Conservation (phyloP, 805 yeast species). For the Barnettozyma salicaria region DNA sequence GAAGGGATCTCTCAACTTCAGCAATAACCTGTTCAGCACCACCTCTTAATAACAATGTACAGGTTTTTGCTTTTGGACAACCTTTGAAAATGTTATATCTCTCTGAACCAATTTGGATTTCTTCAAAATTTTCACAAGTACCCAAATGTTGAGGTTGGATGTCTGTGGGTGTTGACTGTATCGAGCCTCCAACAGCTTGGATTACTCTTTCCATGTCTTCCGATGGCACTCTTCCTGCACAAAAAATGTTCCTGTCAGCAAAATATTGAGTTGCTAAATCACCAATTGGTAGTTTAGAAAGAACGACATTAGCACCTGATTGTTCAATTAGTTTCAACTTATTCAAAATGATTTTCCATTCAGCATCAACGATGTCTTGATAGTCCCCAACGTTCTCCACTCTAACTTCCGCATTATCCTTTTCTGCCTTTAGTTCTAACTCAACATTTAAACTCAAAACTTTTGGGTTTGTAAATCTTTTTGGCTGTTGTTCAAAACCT, state of each 20-base stretch:
- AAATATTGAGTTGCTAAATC: slow-evolving; percentile 98
- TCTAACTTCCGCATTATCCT: slow-evolving; percentile 97
- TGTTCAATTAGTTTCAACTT: slow-evolving; percentile 77
- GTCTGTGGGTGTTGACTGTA: slow-evolving; percentile 74
- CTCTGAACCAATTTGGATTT: slow-evolving; percentile 92
- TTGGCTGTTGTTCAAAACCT: slow-evolving; percentile 98
- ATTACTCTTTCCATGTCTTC: slow-evolving; percentile 93
- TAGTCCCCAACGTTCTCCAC: slow-evolving; percentile 90
- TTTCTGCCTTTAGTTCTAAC: slow-evolving; percentile 94
- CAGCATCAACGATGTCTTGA: slow-evolving; percentile 98
- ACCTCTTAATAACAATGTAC: slow-evolving; percentile 90
- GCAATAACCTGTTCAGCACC: slow-evolving; percentile 98
- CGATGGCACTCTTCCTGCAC: slow-evolving; percentile 89
- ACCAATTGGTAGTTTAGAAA: slow-evolving; percentile 94
- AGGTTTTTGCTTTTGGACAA: slow-evolving; percentile 86
- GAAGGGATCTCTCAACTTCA: slow-evolving; percentile 95
- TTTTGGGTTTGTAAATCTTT: slow-evolving; percentile 71
- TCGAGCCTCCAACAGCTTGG: slow-evolving; percentile 87
- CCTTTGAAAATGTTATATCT: slow-evolving; percentile 91
- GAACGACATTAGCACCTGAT: slow-evolving; percentile 87
- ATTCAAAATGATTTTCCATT: slow-evolving; percentile 88
- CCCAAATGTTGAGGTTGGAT: slow-evolving; percentile 71
- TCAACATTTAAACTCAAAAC: slow-evolving; percentile 84
- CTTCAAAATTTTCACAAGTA: slow-evolving; percentile 81
- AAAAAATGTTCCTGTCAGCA: slow-evolving; percentile 92